Evolutionary conservation across 768 basidiomycete genomes (phyloP), one percentile per base, ranked within the genome.

Genomic region (Amanita rimosa): DNA sequence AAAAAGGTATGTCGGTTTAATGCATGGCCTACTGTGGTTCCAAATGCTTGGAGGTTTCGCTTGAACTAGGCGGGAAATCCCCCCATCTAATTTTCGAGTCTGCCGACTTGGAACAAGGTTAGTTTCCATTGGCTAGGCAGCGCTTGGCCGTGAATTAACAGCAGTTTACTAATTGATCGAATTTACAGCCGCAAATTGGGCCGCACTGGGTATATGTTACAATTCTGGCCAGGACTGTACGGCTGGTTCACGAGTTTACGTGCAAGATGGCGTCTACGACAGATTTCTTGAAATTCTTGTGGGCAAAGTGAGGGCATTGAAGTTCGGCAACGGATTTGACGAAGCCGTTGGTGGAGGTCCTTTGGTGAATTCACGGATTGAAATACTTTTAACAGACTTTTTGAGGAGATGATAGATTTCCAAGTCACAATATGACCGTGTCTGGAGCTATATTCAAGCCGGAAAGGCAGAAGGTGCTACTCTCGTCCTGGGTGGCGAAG

Each of bases 171-270:
- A 9, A 48, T 21, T 22, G 3, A 37, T 34, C 41, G 16, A 13
- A 4, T n/a, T n/a, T 7, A 51, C 62, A 78, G 90, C 91, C 48
- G 86, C 89, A 24, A 80, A 75, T 55, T 95, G 92, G 91, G 79
- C 81, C 17, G 84, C 82, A 6, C 71, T 93, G 19, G 91, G 92
- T 17, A 84, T 93, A 49, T 81, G 83, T 56, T 92, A 87, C 66
- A 90, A 90, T 57, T 80, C 85, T 31, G 89, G 90, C n/a, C 89
- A 95, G 64, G 88, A 91, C 60, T 96, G 94, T 64, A 90, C 87
- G 3, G 92, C 92, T 19, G 91, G 94, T 35, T 94, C 91, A 29
- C 78, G 94, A 11, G 67, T 93, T 33, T 92, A 88, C 60, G 90
- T 91, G 17, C 92, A 97, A 60, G 85, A 92, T 46, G 74, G 75